Base-by-base conservation (phyloP, 495 filamentous ascomycete genomes). In the Parathielavia hyrcaniae region DNA sequence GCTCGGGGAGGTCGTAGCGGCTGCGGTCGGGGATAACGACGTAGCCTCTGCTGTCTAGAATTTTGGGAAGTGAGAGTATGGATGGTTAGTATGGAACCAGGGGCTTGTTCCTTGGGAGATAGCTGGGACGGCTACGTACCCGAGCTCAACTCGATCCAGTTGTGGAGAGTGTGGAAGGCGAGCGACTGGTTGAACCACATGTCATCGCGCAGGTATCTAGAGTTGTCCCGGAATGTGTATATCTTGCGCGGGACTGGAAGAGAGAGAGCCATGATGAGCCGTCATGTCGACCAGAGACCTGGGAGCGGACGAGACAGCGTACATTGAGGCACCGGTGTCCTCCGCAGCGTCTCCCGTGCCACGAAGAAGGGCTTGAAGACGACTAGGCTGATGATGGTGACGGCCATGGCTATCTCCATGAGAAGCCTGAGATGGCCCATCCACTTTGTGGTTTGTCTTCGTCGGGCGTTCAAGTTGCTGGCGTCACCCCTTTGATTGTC, bases 71-170 rank as follows among this genome's bases (percentile, higher is more conserved):
- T n/a, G 16, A 35, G 41, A 34, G 30, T 20, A n/a, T 0, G 8
- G 22, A 20, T 45, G 8, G 19, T 49, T 48, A 60, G 41, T 17
- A n/a, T n/a, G n/a, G n/a, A 17, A 16, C 5, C 4, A 6, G 23
- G 12, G 30, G 30, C 23, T 1, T 30, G 36, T 17, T 23, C 17
- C 11, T 51, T n/a, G 34, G 35, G 35, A 8, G 11, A 8, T 5
- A 4, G 30, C 1, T 17, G 23, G 13, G 13, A 46, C 5, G 3
- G 32, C 30, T 44, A n/a, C 39, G 0, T 62, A 73, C 71, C 69
- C 46, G 74, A 62, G 56, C 73, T 75, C 43, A 78, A 57, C 8
- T 68, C 68, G 45, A 78, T 70, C 75, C 75, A 78, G 61, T 68
- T 73, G 45, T 78, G 75, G 8, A 78, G 65, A 11, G 73, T 72